A percentile compares a stretch with the other conserved stretches of the same genome.
Conservation (phyloP, 495 filamentous ascomycete genomes). For the Bacidia gigantensis region DNA sequence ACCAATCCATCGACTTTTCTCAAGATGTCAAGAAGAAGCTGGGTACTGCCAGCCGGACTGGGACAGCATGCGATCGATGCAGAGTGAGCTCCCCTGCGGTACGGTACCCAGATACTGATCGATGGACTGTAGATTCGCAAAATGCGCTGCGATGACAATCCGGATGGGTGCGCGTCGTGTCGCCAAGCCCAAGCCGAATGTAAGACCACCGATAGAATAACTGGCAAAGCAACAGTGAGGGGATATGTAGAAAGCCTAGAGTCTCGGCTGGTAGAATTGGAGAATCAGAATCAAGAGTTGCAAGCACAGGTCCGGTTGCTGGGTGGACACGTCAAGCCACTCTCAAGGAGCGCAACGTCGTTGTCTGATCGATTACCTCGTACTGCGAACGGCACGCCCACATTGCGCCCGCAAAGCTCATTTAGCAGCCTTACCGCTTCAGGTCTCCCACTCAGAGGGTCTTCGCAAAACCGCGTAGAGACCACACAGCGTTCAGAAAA, state of each 20-base stretch:
- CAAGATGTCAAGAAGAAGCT: slow-evolving; percentile 51
- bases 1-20: slow-evolving; percentile 47
- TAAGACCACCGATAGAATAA: slow-evolving; percentile 73
- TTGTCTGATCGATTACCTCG: slow-evolving; percentile 10
- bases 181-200: slow-evolving; percentile 56
- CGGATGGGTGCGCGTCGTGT: slow-evolving; percentile 64
- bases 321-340: slow-evolving; percentile 22
- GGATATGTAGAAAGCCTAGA: slow-evolving; percentile 35
- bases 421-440: background rate
- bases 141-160: slow-evolving; percentile 64
- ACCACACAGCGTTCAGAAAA: background rate
- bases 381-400: slow-evolving; percentile 1
- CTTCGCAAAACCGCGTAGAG: background rate
- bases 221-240: slow-evolving; percentile 63
- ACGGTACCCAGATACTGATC: too few species aligned
- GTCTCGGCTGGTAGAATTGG: slow-evolving; percentile 19
- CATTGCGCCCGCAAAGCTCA: slow-evolving; percentile 5
- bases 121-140: slow-evolving; percentile 50
- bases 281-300: slow-evolving; percentile 38
- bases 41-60: slow-evolving; percentile 52
- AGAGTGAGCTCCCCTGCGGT: slow-evolving; percentile 57
- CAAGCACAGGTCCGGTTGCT: slow-evolving; percentile 29
- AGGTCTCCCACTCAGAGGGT: background rate
- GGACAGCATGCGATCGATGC: slow-evolving; percentile 85
- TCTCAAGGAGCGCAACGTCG: background rate